Percentiles rank a stretch among this genome's conserved stretches.
Conservation (phyloP, 805 yeast species). For the Candida ficus region DNA sequence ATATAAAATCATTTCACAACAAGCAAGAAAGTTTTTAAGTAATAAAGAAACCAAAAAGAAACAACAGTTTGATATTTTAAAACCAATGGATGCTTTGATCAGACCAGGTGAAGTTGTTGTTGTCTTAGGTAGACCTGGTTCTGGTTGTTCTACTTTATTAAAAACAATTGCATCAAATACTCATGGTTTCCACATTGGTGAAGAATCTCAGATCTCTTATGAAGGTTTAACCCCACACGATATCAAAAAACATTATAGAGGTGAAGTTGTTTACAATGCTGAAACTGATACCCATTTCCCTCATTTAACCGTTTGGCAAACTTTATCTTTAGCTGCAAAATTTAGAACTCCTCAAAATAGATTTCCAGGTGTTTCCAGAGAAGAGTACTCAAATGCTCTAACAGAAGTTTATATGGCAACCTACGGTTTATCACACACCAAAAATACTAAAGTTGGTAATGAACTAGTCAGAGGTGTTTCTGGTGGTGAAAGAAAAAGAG, state of each 20-base stretch:
- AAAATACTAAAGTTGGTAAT: slow-evolving; percentile 58
- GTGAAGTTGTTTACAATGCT: slow-evolving; percentile 67
- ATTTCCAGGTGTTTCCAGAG: slow-evolving; percentile 54
- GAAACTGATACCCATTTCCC: slow-evolving; percentile 68
- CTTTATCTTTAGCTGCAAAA: slow-evolving; percentile 57
- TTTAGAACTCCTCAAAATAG: slow-evolving; percentile 60
- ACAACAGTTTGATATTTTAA: slow-evolving; percentile 38
- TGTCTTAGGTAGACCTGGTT: slow-evolving; percentile 71
- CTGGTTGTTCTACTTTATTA: slow-evolving; percentile 69
- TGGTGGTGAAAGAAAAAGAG: slow-evolving; percentile 70
- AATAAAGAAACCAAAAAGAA: slow-evolving; percentile 15
- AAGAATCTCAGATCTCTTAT: slow-evolving; percentile 42
- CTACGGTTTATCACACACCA: slow-evolving; percentile 45
- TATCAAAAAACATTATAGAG: slow-evolving; percentile 48
- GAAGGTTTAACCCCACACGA: slow-evolving; percentile 51
- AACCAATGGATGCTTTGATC: slow-evolving; percentile 61
- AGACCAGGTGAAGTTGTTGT: slow-evolving; percentile 63
- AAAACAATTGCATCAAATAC: slow-evolving; percentile 56
- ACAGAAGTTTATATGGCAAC: slow-evolving; percentile 47
- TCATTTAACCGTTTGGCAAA: slow-evolving; percentile 60
- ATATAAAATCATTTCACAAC: slow-evolving; percentile 14
- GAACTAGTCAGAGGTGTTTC: slow-evolving; percentile 62
- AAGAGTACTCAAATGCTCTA: slow-evolving; percentile 47
- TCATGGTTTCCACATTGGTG: slow-evolving; percentile 49
- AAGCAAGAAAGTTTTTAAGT: slow-evolving; percentile 11